phyloP scores from a whole-genome alignment of 2,329 filamentous ascomycete species.

The Phyllosticta citribraziliensis region DNA sequence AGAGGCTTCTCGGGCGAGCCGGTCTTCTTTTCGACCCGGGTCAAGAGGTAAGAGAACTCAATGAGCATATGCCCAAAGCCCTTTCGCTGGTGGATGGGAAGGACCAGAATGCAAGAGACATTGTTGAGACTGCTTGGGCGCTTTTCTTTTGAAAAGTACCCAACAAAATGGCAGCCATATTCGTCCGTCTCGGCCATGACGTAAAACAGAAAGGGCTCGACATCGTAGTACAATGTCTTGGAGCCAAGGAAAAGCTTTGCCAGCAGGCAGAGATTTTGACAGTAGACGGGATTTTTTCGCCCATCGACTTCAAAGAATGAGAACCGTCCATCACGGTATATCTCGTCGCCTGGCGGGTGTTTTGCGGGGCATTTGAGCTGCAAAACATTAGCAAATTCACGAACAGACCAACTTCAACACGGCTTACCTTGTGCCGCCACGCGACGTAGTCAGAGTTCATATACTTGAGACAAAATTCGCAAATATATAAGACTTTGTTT shows the following conservation, averaged over 20 bases:
- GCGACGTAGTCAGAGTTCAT: constrained; percentile 99
- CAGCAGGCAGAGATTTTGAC: constrained; percentile 90
- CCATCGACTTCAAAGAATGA: constrained; percentile 98
- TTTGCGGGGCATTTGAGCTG: constrained; percentile 81
- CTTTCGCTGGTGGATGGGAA: constrained; percentile 94
- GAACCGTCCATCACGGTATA: constrained; percentile 82
- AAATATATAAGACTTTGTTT: constrained; percentile 95
- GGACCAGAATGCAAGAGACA: constrained; percentile 89
- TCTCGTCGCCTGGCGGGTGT: constrained; percentile 94
- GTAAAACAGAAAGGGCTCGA: constrained; percentile 94
- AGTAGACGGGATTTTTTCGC: constrained; percentile 95
- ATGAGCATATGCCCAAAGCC: constrained; percentile 95
- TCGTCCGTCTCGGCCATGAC: constrained; percentile 93
- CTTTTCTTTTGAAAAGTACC: constrained; percentile 99
- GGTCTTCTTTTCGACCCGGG: constrained; percentile 83
- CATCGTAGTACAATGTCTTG: constrained; percentile 96
- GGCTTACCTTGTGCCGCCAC: constrained; percentile 74
- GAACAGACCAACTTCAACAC: constrained; percentile 6
- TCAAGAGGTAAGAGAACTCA: constrained; percentile 95
- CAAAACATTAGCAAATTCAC: constrained; percentile 15
- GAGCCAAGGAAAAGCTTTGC: constrained; percentile 97
- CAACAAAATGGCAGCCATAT: constrained; percentile 88
- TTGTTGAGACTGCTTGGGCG: constrained; percentile 91
- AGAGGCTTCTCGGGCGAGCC: constrained; percentile 95
- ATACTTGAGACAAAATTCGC: constrained; percentile 98